Base-by-base conservation (phyloP, 208 protist genomes). In the Jaenimonas drosophilae region DNA sequence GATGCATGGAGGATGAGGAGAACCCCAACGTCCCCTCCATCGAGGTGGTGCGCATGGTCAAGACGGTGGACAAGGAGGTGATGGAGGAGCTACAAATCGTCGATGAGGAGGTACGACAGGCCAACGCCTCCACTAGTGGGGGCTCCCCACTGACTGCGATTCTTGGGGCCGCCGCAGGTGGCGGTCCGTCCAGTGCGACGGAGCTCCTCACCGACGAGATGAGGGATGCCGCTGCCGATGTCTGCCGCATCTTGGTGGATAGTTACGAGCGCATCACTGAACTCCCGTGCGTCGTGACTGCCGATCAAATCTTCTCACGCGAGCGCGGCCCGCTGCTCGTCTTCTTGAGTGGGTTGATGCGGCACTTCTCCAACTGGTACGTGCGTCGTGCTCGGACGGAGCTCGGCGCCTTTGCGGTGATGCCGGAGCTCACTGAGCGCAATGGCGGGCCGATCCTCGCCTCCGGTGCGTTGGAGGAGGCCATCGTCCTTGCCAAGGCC, bases 361-460 rank as follows among this genome's bases (percentile, higher is more conserved):
- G 72, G 7, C 66, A 83, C 59, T 85, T 76, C 50, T 64, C 82
- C 11, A 84, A 81, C 47, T 91, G 76, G 75, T 45, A 71, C 17
- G 64, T 70, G 27, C 60, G 65, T 36, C 54, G 61, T 20, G 46
- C 62, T 2, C 73, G 70, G 40, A 53, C 57, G 24, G 62, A 69
- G 11, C 34, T 50, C 20, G 51, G 51, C 14, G 26, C 36, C 12
- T 32, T 31, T n/a, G 46, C 53, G 25, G 43, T 31, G 3, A 25
- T 49, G 21, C n/a, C 29, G 28, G 21, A 28, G n/a, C 26, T 42
- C 21, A 2, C 24, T 23, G 43, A 54, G 7, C n/a, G n/a, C n/a
- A n/a, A n/a, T n/a, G n/a, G n/a, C n/a, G n/a, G n/a, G n/a, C n/a
- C n/a, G n/a, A n/a, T n/a, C n/a, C n/a, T n/a, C n/a, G n/a, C n/a